Conservation (phyloP, 768 basidiomycete genomes). For the Lanmaoa pseudosensibilis region DNA sequence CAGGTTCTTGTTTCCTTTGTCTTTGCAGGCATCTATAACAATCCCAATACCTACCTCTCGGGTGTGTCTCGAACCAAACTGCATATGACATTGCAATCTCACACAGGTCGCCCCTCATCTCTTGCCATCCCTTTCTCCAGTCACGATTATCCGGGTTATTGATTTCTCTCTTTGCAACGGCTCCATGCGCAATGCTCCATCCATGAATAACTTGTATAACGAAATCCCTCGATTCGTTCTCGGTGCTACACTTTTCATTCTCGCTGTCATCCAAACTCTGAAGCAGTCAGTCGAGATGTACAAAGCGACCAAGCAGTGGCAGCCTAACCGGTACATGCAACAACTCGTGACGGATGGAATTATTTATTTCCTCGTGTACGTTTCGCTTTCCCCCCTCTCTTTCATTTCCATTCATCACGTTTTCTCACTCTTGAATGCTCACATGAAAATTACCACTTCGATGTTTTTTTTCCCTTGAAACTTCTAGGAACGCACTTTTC, state of each 20-base stretch:
- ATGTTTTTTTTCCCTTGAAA: too few species aligned
- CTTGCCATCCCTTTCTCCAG: neutral
- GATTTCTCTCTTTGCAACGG: neutral
- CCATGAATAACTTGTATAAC: neutral
- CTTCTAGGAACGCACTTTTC: too few species aligned
- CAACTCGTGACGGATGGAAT: constrained; percentile 2
- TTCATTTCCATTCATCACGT: too few species aligned
- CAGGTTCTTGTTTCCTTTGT: neutral
- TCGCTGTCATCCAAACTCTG: too few species aligned
- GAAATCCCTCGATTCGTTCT: neutral
- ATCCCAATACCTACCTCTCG: neutral
- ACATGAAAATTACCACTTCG: too few species aligned
- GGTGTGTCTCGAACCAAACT: neutral
- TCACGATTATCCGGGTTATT: neutral
- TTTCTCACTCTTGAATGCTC: too few species aligned
- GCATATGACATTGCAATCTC: neutral
- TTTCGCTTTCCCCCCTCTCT: neutral
- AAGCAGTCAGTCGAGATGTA: too few species aligned
- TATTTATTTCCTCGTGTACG: constrained; percentile 10
- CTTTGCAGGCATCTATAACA: neutral
- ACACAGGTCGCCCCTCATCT: neutral
- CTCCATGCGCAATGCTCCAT: neutral
- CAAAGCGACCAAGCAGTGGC: too few species aligned
- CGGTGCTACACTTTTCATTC: neutral
- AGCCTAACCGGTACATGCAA: neutral